Evolutionary conservation across 2,329 filamentous ascomycete genomes (phyloP).

Genomic region (Cercospora sp.): DNA sequence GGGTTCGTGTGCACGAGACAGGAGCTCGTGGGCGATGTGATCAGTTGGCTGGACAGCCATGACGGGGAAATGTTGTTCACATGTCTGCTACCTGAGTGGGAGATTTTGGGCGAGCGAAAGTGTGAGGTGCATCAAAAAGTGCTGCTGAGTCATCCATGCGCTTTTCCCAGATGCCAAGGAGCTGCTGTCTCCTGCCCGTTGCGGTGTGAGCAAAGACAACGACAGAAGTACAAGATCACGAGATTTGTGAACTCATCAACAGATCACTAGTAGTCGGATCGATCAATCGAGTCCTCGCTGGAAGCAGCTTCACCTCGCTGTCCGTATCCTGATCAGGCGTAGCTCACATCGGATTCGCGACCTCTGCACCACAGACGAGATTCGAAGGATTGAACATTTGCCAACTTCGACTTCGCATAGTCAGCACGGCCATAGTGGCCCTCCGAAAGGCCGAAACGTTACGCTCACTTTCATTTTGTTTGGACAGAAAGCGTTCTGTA

Average conservation of each 20-base stretch:
- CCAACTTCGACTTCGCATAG: background rate
- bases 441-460: background rate
- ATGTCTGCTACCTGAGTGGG: conserved; percentile 1
- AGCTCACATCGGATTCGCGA: background rate
- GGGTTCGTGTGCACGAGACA: conserved; percentile 76
- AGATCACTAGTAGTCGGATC: background rate
- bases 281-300: background rate
- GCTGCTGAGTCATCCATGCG: background rate
- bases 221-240: background rate
- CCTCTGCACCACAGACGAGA: background rate
- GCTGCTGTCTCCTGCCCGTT: background rate
- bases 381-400: background rate
- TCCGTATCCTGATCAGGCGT: background rate
- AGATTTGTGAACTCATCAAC: background rate
- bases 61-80: conserved; percentile 6
- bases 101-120: background rate
- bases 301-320: background rate
- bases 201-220: background rate
- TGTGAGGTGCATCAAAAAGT: conserved; percentile 3
- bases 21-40: conserved; percentile 57
- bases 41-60: conserved; percentile 36
- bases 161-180: background rate
- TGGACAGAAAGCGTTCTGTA: background rate
- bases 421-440: conserved; percentile 3
- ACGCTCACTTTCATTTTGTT: background rate